A percentile compares a stretch with the other conserved stretches of the same genome.
These are phyloP conservation scores for Hypericum androsaemum DNA, from an alignment of 345 rosid species.

Conservation along the genomic window DNA sequence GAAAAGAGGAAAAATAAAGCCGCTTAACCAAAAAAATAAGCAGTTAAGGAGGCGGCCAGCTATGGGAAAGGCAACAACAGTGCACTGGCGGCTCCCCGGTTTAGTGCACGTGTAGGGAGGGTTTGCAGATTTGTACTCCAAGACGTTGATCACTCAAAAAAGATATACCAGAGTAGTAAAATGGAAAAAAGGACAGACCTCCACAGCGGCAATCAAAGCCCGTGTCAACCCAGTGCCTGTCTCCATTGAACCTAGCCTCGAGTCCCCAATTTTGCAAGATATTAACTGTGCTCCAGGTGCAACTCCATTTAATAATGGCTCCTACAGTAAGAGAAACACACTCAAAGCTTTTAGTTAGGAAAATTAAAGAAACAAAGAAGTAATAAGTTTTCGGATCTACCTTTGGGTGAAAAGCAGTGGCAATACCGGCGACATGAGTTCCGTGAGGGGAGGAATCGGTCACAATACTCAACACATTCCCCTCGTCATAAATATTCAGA, in stretches of 20 bases:
- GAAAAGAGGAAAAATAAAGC: constrained; percentile 15
- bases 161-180: background rate
- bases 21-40: constrained; percentile 3
- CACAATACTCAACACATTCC: constrained; percentile 76
- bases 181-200: constrained; percentile 34
- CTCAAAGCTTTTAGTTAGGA: background rate
- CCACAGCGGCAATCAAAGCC: constrained; percentile 84
- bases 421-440: constrained; percentile 98
- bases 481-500: constrained; percentile 69
- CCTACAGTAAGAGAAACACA: constrained; percentile 35
- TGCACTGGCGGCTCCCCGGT: background rate
- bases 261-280: constrained; percentile 97
- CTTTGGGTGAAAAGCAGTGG: constrained; percentile 88
- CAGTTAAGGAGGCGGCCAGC: background rate
- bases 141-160: background rate
- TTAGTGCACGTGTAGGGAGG: background rate
- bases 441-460: constrained; percentile 96
- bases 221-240: constrained; percentile 93
- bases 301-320: constrained; percentile 81
- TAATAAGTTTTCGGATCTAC: constrained; percentile 22
- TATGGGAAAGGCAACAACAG: constrained; percentile 1
- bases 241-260: constrained; percentile 92
- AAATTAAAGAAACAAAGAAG: constrained; percentile 9
- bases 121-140: background rate
- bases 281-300: constrained; percentile 97